phyloP scores from a whole-genome alignment of 129 eudicot species.

The Lactuca sativa region DNA sequence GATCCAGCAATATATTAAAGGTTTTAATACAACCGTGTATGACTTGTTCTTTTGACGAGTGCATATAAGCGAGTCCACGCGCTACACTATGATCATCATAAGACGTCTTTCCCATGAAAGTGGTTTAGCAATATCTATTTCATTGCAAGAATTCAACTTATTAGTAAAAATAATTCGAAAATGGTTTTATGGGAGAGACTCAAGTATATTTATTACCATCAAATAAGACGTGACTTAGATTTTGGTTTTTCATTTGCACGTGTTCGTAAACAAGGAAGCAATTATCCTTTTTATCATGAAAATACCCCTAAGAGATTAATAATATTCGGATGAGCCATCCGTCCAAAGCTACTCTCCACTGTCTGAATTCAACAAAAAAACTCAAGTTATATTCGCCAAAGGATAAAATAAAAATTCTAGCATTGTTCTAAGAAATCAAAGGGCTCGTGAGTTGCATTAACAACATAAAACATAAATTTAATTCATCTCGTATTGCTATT shows the following conservation, averaged over 20 bases:
- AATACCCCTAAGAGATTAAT: constrained; percentile 35
- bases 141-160: background rate
- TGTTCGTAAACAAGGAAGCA: constrained; percentile 37
- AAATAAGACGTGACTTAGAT: constrained; percentile 15
- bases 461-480: background rate
- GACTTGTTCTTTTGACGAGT: background rate
- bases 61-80: constrained; percentile 28
- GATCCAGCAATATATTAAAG: constrained; percentile 31
- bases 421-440: background rate
- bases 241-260: constrained; percentile 17
- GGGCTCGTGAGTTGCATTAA: background rate
- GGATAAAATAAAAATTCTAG: background rate
- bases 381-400: background rate
- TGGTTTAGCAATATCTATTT: background rate
- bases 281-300: background rate
- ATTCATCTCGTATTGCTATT: too few species aligned
- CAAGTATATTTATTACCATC: constrained; percentile 19
- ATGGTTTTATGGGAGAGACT: background rate
- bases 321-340: constrained; percentile 26
- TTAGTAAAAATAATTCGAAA: background rate
- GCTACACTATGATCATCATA: constrained; percentile 26
- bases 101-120: constrained; percentile 31
- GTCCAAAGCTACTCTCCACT: constrained; percentile 19
- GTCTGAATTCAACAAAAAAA: constrained; percentile 16
- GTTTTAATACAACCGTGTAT: constrained; percentile 22